Base-by-base conservation (phyloP, 2,329 filamentous ascomycete genomes). In the Aureobasidium pullulans region DNA sequence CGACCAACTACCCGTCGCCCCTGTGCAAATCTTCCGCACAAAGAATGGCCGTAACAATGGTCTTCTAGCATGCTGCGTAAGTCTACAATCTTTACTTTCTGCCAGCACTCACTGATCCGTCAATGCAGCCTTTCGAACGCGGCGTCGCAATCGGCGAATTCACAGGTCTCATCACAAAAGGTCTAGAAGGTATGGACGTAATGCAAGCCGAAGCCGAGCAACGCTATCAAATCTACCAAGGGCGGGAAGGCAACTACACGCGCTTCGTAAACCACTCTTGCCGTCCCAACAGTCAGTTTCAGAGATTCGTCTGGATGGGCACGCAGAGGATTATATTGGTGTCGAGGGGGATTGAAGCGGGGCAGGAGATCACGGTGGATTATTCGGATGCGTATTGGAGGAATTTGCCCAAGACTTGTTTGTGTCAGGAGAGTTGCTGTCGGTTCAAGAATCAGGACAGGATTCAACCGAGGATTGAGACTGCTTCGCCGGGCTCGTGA, bases 241-340 rank as follows among this genome's bases (percentile, higher is more conserved):
- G 80, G 0, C 69, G 70, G 57, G 75, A 77, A 67, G 79, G 81
- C 3, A 84, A 84, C 64, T 82, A 80, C 63, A 84, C 81, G 1
- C 73, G 81, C 0, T 84, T 84, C 64, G 77, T 83, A 42, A 84
- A 84, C 66, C 78, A 84, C 64, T 83, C 79, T 46, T 84, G 81
- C 67, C 76, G 77, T 15, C 77, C 81, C 1, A 84, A 84, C 62
- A 77, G 77, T 56, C 81, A 83, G 65, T 83, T 81, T 47, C 76
- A 83, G 63, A 74, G 75, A 9, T 84, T 84, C 65, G 74, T 75
- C n/a, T 84, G 82, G 81, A 65, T 81, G 16, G 78, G 81, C 23
- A 77, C 75, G 4, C 79, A 84, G 68, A 72, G 79, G 11, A 78
- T 83, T 11, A 71, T 84, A 19, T 70, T 84, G 4, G 81, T 84